Conservation (phyloP, 495 filamentous ascomycete genomes). For the Aspergillus haitiensis region DNA sequence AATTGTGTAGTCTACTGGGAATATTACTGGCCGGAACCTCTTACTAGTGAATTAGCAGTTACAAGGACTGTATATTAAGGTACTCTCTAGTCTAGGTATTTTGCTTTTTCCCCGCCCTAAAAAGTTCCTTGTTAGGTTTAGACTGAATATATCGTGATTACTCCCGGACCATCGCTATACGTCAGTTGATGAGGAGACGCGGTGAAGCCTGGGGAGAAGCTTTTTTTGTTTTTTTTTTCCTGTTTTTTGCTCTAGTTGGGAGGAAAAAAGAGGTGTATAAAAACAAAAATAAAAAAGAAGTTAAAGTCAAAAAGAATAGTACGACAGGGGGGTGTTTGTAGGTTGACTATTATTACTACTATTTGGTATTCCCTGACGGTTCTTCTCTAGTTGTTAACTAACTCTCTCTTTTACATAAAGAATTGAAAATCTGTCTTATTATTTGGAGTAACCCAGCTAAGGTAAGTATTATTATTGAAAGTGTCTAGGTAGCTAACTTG, state of each 20-base stretch:
- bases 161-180: slow-evolving; percentile 1
- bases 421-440: no score
- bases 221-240: background rate
- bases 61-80: slow-evolving; percentile 1
- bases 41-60: slow-evolving; percentile 6
- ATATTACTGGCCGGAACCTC: background rate
- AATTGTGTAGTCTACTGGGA: background rate
- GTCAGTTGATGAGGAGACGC: slow-evolving; percentile 1
- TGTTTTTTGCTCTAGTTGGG: no score
- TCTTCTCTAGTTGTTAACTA: no score
- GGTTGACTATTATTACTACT: no score
- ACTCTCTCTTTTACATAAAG: no score
- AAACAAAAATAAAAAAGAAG: no score
- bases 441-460: no score
- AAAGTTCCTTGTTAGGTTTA: slow-evolving; percentile 7
- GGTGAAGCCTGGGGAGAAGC: slow-evolving; percentile 6
- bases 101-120: slow-evolving; percentile 18
- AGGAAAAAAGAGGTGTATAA: background rate
- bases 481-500: no score
- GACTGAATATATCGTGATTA: slow-evolving; percentile 1
- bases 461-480: no score
- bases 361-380: no score
- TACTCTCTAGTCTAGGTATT: background rate
- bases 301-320: no score
- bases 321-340: no score